Percentiles rank a stretch among this genome's conserved stretches.
phyloP scores from a whole-genome alignment of 768 basidiomycete species.

The Sarcodon sp. region DNA sequence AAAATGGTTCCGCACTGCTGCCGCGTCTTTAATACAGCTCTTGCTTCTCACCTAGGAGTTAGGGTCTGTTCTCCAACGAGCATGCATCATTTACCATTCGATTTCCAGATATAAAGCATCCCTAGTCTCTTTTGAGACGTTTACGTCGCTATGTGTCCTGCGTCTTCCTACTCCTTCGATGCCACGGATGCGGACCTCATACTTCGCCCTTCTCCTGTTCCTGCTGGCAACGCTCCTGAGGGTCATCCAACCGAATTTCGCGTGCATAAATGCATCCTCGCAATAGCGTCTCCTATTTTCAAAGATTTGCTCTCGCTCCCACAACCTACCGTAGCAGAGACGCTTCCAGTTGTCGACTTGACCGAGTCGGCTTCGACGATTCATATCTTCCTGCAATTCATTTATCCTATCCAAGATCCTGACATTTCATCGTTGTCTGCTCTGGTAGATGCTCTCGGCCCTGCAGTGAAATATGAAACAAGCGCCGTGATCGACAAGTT shows the following conservation, averaged over 20 bases:
- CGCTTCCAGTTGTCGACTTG: slow-evolving; percentile 13
- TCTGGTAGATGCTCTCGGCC: slow-evolving; percentile 11
- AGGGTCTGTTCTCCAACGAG: too few relatives aligned
- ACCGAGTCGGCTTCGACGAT: slow-evolving; percentile 15
- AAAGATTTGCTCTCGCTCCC: background rate
- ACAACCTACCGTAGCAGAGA: background rate
- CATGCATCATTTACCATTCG: too few relatives aligned
- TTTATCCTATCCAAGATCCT: slow-evolving; percentile 21
- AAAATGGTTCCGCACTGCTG: too few relatives aligned
- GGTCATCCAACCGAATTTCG: background rate
- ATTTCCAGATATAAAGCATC: too few relatives aligned
- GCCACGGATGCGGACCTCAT: background rate
- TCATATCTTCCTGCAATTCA: slow-evolving; percentile 19
- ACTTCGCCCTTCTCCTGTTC: background rate
- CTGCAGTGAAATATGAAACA: slow-evolving; percentile 12
- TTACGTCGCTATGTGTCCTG: background rate
- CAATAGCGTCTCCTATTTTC: background rate
- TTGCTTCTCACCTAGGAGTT: too few relatives aligned
- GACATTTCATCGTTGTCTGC: slow-evolving; percentile 7
- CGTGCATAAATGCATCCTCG: background rate
- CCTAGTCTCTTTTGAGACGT: too few relatives aligned
- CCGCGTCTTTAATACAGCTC: too few relatives aligned
- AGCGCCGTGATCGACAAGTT: slow-evolving; percentile 14
- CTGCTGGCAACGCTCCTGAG: too few relatives aligned
- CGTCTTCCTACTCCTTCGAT: background rate